A percentile compares a stretch with the other conserved stretches of the same genome.
phyloP scores from a whole-genome alignment of 768 basidiomycete species.

The Collybiopsis luxurians region DNA sequence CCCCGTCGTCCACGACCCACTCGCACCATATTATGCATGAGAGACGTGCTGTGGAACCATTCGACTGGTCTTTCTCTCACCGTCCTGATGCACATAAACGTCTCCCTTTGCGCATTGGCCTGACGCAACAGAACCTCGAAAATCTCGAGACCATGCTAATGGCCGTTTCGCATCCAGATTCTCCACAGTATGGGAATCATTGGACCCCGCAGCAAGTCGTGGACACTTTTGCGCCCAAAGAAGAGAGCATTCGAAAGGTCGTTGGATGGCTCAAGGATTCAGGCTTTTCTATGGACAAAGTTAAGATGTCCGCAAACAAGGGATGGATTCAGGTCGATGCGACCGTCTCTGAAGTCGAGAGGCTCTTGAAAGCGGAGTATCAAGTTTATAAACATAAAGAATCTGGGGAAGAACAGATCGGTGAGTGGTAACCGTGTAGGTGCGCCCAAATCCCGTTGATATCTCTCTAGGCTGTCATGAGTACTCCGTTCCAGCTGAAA shows the following conservation, averaged over 20 bases:
- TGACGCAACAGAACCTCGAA: constrained; percentile 39
- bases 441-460: background rate
- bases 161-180: constrained; percentile 41
- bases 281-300: constrained; percentile 32
- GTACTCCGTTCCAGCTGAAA: constrained; percentile 38
- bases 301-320: constrained; percentile 28
- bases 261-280: constrained; percentile 34
- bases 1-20: constrained; percentile 9
- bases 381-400: constrained; percentile 35
- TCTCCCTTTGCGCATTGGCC: constrained; percentile 44
- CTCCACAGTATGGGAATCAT: constrained; percentile 43
- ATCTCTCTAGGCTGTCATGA: constrained; percentile 29
- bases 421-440: constrained; percentile 15
- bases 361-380: constrained; percentile 39
- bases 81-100: constrained; percentile 26
- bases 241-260: constrained; percentile 34
- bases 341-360: constrained; percentile 41
- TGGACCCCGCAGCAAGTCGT: constrained; percentile 38
- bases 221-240: constrained; percentile 39
- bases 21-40: constrained; percentile 32
- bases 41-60: constrained; percentile 30
- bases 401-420: constrained; percentile 35
- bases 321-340: constrained; percentile 40
- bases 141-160: constrained; percentile 37
- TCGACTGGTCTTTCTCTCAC: constrained; percentile 27